Conservation (phyloP, 2,329 filamentous ascomycete genomes). For the Neurospora sp. region DNA sequence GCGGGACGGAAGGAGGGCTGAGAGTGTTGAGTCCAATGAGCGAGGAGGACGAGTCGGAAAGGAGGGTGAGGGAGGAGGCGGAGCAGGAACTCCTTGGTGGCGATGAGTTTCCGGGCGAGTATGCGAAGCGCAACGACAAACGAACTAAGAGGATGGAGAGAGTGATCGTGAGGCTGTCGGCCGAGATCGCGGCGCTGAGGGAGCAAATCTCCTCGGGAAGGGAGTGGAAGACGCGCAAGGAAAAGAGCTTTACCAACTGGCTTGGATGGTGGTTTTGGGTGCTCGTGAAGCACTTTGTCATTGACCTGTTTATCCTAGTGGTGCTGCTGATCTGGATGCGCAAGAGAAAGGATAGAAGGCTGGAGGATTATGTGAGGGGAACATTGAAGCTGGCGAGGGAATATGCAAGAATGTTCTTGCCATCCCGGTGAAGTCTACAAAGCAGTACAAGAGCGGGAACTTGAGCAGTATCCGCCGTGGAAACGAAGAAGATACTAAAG, state of each 20-base stretch:
- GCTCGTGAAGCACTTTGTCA: slow-evolving; percentile 59
- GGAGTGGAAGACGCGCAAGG: slow-evolving; percentile 57
- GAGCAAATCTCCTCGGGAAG: slow-evolving; percentile 78
- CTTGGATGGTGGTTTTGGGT: slow-evolving; percentile 60
- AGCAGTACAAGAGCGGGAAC: not conserved
- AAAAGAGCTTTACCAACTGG: slow-evolving; percentile 59
- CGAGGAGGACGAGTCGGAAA: slow-evolving; percentile 62
- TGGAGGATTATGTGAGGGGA: slow-evolving; percentile 65
- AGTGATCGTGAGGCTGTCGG: slow-evolving; percentile 78
- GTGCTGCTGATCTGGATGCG: slow-evolving; percentile 64
- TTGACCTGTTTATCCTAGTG: slow-evolving; percentile 58
- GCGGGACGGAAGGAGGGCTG: slow-evolving; percentile 46
- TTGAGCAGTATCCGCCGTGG: not conserved
- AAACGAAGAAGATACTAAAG: not conserved
- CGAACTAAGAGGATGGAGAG: slow-evolving; percentile 80
- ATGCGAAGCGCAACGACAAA: slow-evolving; percentile 37
- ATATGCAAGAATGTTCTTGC: slow-evolving; percentile 48
- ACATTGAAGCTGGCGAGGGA: slow-evolving; percentile 47
- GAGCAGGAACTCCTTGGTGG: slow-evolving; percentile 25
- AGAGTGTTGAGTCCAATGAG: slow-evolving; percentile 77
- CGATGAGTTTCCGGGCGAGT: slow-evolving; percentile 28
- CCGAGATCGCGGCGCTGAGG: slow-evolving; percentile 81
- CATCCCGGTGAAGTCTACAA: slow-evolving; percentile 37
- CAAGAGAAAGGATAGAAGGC: slow-evolving; percentile 55
- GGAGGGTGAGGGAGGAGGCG: slow-evolving; percentile 30